Percentiles rank a stretch among this genome's conserved stretches.
Conservation (phyloP, 1,139 yeast species). For the Suhomyces bolitotheri region DNA sequence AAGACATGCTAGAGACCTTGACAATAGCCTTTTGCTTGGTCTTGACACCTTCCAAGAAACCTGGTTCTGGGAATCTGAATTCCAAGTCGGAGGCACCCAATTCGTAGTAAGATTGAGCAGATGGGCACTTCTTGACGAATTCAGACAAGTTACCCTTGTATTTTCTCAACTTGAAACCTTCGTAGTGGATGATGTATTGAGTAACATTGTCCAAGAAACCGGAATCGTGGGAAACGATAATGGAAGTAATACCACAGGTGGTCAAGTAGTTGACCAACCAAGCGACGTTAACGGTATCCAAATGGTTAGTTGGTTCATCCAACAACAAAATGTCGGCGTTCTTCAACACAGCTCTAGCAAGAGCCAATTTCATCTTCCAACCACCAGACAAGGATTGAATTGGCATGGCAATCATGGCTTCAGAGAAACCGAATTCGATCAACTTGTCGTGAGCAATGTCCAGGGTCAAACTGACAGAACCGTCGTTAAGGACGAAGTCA, state of each 20-base stretch:
- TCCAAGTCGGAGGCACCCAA: conserved; percentile 96
- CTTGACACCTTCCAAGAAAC: conserved; percentile 99
- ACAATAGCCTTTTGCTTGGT: conserved; percentile 99
- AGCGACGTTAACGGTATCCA: conserved; percentile 98
- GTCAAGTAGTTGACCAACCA: conserved; percentile 99
- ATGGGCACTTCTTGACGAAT: conserved; percentile 97
- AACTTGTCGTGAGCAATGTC: conserved; percentile 73
- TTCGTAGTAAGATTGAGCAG: conserved; percentile 98
- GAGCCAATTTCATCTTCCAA: conserved; percentile 99
- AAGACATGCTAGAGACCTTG: conserved; percentile 92
- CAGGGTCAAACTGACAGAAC: conserved; percentile 75
- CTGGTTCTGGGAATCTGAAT: conserved; percentile 98
- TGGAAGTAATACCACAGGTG: conserved; percentile 97
- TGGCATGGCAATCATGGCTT: conserved; percentile 89
- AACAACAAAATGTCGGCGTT: conserved; percentile 96
- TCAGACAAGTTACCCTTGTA: conserved; percentile 99
- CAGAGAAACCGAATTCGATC: conserved; percentile 87
- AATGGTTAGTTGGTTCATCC: conserved; percentile 99
- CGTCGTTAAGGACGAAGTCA: conserved; percentile 81
- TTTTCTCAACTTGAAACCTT: conserved; percentile 98
- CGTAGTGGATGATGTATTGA: conserved; percentile 99
- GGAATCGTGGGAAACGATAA: conserved; percentile 98
- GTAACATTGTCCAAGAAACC: conserved; percentile 98
- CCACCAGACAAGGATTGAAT: conserved; percentile 98
- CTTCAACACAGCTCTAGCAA: conserved; percentile 98